phyloP scores from a whole-genome alignment of 768 basidiomycete genomes.

The Trametes sanguinea region DNA sequence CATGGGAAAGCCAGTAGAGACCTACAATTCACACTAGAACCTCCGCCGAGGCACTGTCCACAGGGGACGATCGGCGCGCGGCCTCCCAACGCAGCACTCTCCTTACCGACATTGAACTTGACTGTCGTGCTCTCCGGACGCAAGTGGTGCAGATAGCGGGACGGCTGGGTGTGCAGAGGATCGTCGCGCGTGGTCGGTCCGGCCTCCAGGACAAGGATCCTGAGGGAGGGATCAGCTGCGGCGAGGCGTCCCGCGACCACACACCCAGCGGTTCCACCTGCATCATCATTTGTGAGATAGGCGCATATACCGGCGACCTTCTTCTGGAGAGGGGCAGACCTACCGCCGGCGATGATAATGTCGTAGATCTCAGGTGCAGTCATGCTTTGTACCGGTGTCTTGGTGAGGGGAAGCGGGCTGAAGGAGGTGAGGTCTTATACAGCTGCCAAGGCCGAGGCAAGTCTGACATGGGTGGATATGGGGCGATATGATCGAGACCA shows the following conservation, averaged over 20 bases:
- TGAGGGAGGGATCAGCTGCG: slow-evolving; percentile 50
- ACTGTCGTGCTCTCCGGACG: slow-evolving; percentile 42
- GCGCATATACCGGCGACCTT: neutral
- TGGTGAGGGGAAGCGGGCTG: too few species aligned
- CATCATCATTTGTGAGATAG: neutral
- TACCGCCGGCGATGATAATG: slow-evolving; percentile 62
- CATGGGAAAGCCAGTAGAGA: neutral
- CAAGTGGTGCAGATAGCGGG: slow-evolving; percentile 46
- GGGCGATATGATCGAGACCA: too few species aligned
- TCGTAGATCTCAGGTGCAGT: slow-evolving; percentile 35
- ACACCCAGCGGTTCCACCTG: slow-evolving; percentile 56
- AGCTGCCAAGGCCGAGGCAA: too few species aligned
- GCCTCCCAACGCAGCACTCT: slow-evolving; percentile 45
- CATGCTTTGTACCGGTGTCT: neutral
- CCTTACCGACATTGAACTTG: slow-evolving; percentile 40
- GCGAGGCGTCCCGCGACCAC: slow-evolving; percentile 56
- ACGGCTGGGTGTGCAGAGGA: slow-evolving; percentile 53
- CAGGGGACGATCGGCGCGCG: slow-evolving; percentile 45
- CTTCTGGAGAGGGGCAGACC: neutral
- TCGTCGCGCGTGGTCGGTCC: slow-evolving; percentile 53
- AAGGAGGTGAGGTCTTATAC: too few species aligned
- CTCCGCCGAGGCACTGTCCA: slow-evolving; percentile 60
- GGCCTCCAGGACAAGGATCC: slow-evolving; percentile 62
- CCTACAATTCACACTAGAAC: slow-evolving; percentile 59
- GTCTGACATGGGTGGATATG: too few species aligned